These are phyloP conservation scores for Stenocarpella maydis DNA, from an alignment of 2,329 filamentous ascomycete genomes.

Conservation along the genomic window DNA sequence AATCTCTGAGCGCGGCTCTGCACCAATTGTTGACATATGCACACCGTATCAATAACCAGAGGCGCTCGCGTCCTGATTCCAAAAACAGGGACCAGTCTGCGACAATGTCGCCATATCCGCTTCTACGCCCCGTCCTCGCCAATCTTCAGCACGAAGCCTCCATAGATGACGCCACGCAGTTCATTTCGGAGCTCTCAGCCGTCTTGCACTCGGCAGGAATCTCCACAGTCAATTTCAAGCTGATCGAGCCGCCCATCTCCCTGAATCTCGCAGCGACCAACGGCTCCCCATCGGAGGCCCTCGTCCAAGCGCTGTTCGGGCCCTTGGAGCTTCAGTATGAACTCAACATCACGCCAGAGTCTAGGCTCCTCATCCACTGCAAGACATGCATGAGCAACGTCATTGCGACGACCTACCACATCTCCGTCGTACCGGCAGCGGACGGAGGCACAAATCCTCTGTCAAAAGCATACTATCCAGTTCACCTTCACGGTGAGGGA, in stretches of 20 bases:
- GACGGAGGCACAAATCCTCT: conserved; percentile 44
- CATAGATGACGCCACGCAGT: conserved; percentile 49
- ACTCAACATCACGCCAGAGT: conserved; percentile 54
- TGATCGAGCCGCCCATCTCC: conserved; percentile 49
- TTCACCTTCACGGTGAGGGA: conserved; percentile 50
- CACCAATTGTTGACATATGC: conserved; percentile 81
- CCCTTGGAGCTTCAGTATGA: conserved; percentile 53
- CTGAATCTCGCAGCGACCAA: conserved; percentile 40
- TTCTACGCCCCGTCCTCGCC: conserved; percentile 62
- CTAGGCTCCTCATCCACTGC: conserved; percentile 53
- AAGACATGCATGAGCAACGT: conserved; percentile 54
- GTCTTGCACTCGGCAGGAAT: conserved; percentile 58
- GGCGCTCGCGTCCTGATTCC: conserved; percentile 66
- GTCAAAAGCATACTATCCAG: conserved; percentile 52
- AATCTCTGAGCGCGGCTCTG: conserved; percentile 71
- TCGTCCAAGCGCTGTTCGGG: conserved; percentile 54
- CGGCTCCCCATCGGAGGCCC: conserved; percentile 50
- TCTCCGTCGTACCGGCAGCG: conserved; percentile 48
- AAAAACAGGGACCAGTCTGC: conserved; percentile 48
- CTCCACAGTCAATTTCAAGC: conserved; percentile 50
- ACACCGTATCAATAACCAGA: conserved; percentile 77
- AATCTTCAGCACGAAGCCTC: conserved; percentile 55
- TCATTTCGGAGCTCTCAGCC: conserved; percentile 53
- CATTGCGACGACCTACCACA: conserved; percentile 54
- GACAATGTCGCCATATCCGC: conserved; percentile 54